Evolutionary conservation across 805 yeast species (phyloP), one percentile per base, ranked within the genome.

Genomic region (Yamadazyma sp.): DNA sequence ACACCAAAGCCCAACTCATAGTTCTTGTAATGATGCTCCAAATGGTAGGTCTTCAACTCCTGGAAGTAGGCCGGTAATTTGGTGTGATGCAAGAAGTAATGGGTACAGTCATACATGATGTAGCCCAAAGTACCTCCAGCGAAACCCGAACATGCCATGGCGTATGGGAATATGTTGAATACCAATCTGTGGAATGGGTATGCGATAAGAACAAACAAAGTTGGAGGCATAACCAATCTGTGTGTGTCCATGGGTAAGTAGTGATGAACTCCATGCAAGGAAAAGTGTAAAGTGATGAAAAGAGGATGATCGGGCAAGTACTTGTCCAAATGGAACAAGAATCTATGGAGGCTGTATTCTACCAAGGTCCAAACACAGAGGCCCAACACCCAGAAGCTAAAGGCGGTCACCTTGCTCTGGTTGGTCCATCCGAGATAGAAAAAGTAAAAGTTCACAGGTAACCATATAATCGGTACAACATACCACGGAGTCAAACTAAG

Each of bases 1-100:
- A 93, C 98, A 50, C 99, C 99, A 52, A 90, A 93, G 1, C 98
- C 99, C 51, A 90, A 68, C 64, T 95, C 95, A 63, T 87, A 93
- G 65, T 93, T 91, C 70, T 91, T 90, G 72, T 93, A 93, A 60
- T 93, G 99, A 64, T 93, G 99, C 61, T 91, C 98, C 64, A 93
- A 75, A 62, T 93, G 99, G 59, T 88, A 82, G 35, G 84, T 86
- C 64, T 93, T 93, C 55, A 88, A 69, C 20, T 77, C 80, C 59
- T 86, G 89, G 64, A 88, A 68, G 57, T 71, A 84, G 27, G 67
- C 53, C 16, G 99, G 99, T 53, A 93, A 71, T 54, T 73, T 75
- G 25, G 86, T 77, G 64, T 93, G 99, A 59, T 93, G 99, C 57
- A 93, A 67, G 55, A 86, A 77, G 64, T 93, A 93, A 67, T 93